These are phyloP conservation scores for Lichtheimia hyalospora DNA, from an alignment of 371 early-diverging fungal genomes.

Conservation along the genomic window DNA sequence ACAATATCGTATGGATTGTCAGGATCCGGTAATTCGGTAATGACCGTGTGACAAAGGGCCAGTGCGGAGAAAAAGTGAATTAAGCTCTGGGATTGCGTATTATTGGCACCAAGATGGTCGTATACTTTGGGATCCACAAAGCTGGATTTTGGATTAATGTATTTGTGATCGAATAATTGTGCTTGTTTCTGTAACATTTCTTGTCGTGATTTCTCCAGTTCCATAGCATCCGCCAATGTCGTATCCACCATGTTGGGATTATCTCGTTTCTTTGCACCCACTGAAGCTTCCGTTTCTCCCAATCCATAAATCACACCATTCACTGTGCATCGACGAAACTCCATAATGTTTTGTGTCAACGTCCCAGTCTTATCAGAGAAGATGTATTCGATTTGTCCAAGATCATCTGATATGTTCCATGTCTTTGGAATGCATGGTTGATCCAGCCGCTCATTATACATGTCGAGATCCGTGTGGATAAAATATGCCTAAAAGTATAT, in stretches of 20 bases:
- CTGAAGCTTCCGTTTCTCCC: conserved; percentile 48
- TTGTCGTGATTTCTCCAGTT: conserved; percentile 34
- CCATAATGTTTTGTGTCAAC: conserved; percentile 82
- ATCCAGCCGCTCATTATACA: conserved; percentile 81
- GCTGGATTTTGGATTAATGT: conserved; percentile 35
- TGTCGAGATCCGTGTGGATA: conserved; percentile 83
- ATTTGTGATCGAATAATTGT: conserved; percentile 42
- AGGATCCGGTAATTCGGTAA: conserved; percentile 56
- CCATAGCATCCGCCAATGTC: conserved; percentile 18
- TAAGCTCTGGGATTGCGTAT: conserved; percentile 39
- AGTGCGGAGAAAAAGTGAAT: conserved; percentile 77
- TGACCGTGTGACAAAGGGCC: conserved; percentile 81
- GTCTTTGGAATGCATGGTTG: conserved; percentile 84
- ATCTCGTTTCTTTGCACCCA: conserved; percentile 41
- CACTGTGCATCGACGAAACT: conserved; percentile 81
- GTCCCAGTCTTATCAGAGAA: conserved; percentile 94
- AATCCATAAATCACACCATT: conserved; percentile 81
- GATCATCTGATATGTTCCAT: conserved; percentile 85
- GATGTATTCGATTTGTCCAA: conserved; percentile 92
- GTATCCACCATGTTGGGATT: conserved; percentile 28
- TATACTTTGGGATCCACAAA: conserved; percentile 51
- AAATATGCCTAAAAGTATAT: conserved; percentile 59
- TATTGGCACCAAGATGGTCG: conserved; percentile 35
- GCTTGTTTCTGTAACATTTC: conserved; percentile 44
- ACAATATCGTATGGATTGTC: conserved; percentile 54